These are phyloP conservation scores for Esteya vermicola DNA, from an alignment of 2,329 filamentous ascomycete species.

Conservation along the genomic window DNA sequence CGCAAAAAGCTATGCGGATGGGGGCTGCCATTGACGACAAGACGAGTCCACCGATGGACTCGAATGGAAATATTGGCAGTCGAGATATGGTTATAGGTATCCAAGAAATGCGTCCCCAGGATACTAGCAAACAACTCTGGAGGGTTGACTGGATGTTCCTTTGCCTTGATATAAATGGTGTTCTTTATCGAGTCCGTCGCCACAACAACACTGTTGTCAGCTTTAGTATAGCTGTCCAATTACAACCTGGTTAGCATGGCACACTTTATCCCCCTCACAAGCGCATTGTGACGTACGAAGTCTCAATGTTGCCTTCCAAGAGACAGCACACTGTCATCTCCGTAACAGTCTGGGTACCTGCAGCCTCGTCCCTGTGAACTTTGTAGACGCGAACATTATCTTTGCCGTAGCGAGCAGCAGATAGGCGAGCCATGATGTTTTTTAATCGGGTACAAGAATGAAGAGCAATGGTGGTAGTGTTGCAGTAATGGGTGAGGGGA, in stretches of 20 bases:
- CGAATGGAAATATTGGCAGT: constrained; percentile 67
- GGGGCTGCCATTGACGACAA: constrained; percentile 72
- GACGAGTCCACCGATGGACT: constrained; percentile 83
- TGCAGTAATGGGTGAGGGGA: background rate
- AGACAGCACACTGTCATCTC: constrained; percentile 94
- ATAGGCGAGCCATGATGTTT: constrained; percentile 36
- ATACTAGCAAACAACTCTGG: constrained; percentile 84
- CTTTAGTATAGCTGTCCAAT: constrained; percentile 61
- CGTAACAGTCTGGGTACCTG: constrained; percentile 69
- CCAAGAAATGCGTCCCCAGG: constrained; percentile 77
- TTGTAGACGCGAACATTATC: constrained; percentile 99
- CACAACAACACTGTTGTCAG: constrained; percentile 90
- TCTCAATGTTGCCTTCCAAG: constrained; percentile 83
- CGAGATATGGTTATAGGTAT: constrained; percentile 78
- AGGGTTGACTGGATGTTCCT: constrained; percentile 81
- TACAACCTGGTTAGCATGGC: background rate
- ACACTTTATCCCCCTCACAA: background rate
- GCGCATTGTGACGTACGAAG: constrained; percentile 48
- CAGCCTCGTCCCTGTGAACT: constrained; percentile 65
- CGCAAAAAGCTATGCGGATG: constrained; percentile 93
- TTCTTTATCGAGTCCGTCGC: constrained; percentile 98
- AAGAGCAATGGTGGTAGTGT: background rate
- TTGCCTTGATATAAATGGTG: constrained; percentile 88
- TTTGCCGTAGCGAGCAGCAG: constrained; percentile 70
- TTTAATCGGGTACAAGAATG: background rate